phyloP scores from a whole-genome alignment of 164 flowering plant species.

The Euptelea pleiosperma region DNA sequence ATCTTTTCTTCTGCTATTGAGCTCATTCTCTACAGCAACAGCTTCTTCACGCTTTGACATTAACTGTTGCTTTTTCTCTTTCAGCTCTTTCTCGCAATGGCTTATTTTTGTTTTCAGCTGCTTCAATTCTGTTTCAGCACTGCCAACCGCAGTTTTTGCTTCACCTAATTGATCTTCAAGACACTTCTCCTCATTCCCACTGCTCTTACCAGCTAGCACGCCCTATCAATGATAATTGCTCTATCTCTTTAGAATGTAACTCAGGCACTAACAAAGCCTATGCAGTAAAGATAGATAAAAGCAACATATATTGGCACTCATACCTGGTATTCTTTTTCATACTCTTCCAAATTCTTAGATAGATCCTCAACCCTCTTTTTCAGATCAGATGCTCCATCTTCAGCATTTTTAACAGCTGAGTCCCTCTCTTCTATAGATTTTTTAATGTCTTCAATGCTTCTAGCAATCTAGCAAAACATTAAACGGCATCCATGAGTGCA shows the following conservation, averaged over 20 bases:
- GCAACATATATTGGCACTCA: conserved; percentile 2
- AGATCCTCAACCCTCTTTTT: conserved; percentile 58
- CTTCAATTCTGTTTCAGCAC: conserved; percentile 77
- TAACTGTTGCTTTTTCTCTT: conserved; percentile 63
- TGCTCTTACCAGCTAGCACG: conserved; percentile 87
- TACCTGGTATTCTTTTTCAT: conserved; percentile 90
- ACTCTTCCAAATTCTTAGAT: conserved; percentile 62
- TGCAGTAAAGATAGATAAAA: conserved; percentile 1
- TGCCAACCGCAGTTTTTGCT: conserved; percentile 91
- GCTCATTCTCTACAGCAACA: conserved; percentile 68
- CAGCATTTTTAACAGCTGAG: conserved; percentile 63
- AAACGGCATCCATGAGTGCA: not conserved
- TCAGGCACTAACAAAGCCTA: not conserved
- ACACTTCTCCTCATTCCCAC: conserved; percentile 92
- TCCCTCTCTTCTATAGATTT: conserved; percentile 64
- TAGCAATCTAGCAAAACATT: conserved; percentile 46
- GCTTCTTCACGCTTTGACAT: conserved; percentile 80
- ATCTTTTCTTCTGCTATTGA: conserved; percentile 50
- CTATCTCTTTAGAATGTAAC: not conserved
- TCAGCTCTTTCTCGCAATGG: conserved; percentile 76
- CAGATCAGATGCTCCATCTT: conserved; percentile 89
- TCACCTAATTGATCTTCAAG: conserved; percentile 92
- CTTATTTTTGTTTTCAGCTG: conserved; percentile 72
- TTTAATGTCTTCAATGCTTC: conserved; percentile 63
- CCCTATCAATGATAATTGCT: conserved; percentile 46